Conservation (phyloP, 306 rosid genomes). For the Cucumis hystrix region DNA sequence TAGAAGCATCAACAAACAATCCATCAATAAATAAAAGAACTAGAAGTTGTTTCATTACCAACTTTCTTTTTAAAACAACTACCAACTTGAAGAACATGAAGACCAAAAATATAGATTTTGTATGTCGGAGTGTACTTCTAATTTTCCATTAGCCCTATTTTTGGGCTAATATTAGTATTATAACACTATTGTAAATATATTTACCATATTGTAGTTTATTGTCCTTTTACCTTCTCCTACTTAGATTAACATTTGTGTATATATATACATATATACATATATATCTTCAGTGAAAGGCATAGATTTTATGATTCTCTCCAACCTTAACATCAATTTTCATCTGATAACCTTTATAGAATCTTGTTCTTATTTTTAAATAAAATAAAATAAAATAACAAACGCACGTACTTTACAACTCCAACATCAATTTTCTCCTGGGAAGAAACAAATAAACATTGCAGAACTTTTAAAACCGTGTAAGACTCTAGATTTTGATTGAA, state of each 20-base stretch:
- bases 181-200: too few relatives aligned
- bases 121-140: neutral
- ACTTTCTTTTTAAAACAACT: neutral
- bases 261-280: too few relatives aligned
- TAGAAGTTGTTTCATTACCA: neutral
- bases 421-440: neutral
- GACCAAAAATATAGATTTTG: neutral
- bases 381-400: neutral
- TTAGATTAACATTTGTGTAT: too few relatives aligned
- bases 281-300: too few relatives aligned
- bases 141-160: neutral
- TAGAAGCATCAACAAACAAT: constrained; percentile 6
- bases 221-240: too few relatives aligned
- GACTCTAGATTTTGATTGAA: neutral
- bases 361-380: neutral
- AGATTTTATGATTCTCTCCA: too few relatives aligned
- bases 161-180: too few relatives aligned
- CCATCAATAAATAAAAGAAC: neutral
- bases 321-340: neutral
- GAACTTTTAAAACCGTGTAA: neutral
- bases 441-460: neutral
- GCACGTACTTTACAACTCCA: neutral
- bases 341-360: neutral
- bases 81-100: neutral
- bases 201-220: too few relatives aligned